These are phyloP conservation scores for Epichloe sp. DNA, from an alignment of 2,329 filamentous ascomycete genomes.

Conservation along the genomic window DNA sequence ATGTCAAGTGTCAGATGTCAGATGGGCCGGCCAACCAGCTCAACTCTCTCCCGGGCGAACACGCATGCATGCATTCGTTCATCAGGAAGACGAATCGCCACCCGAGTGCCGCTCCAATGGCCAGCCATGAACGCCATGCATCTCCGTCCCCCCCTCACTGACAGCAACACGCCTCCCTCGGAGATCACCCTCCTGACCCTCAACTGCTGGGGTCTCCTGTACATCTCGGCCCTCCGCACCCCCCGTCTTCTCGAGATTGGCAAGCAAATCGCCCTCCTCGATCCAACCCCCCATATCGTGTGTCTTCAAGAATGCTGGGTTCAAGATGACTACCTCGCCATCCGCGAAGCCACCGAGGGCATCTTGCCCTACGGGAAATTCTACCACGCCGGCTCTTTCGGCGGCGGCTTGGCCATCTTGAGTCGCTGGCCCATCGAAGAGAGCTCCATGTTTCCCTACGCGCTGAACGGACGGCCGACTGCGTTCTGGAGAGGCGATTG, in stretches of 20 bases:
- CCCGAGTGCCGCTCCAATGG: background rate
- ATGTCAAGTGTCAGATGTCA: background rate
- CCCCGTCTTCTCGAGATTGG: constrained; percentile 78
- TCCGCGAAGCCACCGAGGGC: constrained; percentile 58
- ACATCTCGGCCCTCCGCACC: constrained; percentile 62
- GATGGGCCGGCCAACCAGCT: background rate
- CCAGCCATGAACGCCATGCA: background rate
- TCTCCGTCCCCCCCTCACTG: background rate
- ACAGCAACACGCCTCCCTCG: constrained; percentile 25
- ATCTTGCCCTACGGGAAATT: constrained; percentile 86
- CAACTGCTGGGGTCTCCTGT: constrained; percentile 96
- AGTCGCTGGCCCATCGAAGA: constrained; percentile 88
- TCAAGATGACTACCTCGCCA: constrained; percentile 66
- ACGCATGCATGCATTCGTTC: background rate
- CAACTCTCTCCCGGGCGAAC: background rate
- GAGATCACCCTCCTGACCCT: constrained; percentile 72
- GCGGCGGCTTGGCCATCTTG: constrained; percentile 76
- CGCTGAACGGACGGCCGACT: constrained; percentile 85
- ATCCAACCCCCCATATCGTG: constrained; percentile 68
- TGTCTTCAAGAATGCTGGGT: constrained; percentile 95
- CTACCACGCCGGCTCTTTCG: constrained; percentile 81
- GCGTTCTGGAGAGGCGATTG: constrained; percentile 93
- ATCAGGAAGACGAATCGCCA: background rate
- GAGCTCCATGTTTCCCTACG: constrained; percentile 73
- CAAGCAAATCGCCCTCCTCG: constrained; percentile 54